Percentiles rank a stretch among this genome's conserved stretches.
Evolutionary conservation across 2,329 filamentous ascomycete species (phyloP).

Genomic region (Sclerotinia sclerotiorum): DNA sequence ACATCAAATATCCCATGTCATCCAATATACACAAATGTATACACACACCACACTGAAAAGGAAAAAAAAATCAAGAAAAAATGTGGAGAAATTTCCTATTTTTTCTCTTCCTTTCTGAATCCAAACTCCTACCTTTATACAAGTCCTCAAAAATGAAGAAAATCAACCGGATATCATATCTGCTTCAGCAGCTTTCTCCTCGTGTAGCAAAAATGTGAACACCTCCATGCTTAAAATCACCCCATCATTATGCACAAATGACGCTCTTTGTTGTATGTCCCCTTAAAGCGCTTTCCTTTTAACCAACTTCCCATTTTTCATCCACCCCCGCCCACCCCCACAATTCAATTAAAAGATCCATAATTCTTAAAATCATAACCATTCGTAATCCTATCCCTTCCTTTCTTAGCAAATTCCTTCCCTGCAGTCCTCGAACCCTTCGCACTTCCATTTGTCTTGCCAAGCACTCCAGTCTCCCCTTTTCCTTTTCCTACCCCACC

Average conservation of each 20-base stretch:
- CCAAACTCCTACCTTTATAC: conserved; percentile 2
- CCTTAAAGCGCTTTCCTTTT: not conserved
- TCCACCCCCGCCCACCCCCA: not conserved
- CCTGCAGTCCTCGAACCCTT: conserved; percentile 21
- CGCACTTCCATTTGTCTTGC: conserved; percentile 3
- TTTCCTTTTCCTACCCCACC: not conserved
- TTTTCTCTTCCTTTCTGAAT: not conserved
- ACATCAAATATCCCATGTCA: too few species aligned
- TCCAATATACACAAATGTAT: too few species aligned
- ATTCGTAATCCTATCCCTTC: conserved; percentile 18
- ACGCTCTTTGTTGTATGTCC: not conserved
- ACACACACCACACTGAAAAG: too few species aligned
- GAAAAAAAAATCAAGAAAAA: too few species aligned
- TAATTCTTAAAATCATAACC: conserved; percentile 20
- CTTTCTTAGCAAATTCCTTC: conserved; percentile 21
- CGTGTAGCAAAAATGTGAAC: not conserved
- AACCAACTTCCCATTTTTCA: not conserved
- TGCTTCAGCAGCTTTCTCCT: not conserved
- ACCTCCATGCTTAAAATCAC: not conserved
- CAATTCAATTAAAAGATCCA: conserved; percentile 9
- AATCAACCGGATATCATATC: conserved; percentile 14
- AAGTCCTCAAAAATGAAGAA: not conserved
- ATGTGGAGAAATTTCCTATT: not conserved
- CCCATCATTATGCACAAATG: conserved; percentile 11
- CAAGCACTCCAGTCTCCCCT: not conserved